Base-by-base conservation (phyloP, 495 filamentous ascomycete genomes). In the Penicillium roqueforti region DNA sequence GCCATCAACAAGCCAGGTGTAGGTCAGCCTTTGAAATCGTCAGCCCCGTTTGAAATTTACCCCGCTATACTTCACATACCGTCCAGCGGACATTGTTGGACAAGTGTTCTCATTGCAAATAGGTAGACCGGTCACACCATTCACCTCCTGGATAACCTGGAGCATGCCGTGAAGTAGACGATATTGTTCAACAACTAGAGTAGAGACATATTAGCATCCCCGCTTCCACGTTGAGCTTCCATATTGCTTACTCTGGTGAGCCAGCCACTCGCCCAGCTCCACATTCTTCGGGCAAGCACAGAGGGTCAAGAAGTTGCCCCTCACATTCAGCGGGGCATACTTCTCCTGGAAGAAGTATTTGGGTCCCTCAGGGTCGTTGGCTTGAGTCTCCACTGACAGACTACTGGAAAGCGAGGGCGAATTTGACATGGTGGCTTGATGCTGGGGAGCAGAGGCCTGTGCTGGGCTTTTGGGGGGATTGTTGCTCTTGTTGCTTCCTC, bases 231-330 rank as follows among this genome's bases (percentile, higher is more conserved):
- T 14, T 14, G 37, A 46, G 37, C 16, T 31, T 22, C 53, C 34
- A 34, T 3, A 20, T 40, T 20, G 63, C 77, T 71, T 76, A 95
- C 92, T 86, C 81, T 96, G 92, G 71, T 96, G 91, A 49, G 91
- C 91, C 55, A 95, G 74, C 92, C 92, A 97, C 65, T 97, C 92
- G 29, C 90, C 91, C 55, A 88, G 80, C 67, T 96, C 92, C 25
- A 96, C 87, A 47, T 89, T 86, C 68, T 88, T 88, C 8, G 92
- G 92, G 65, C 88, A 87, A 46, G 88, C 88, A 60, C 90, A 92
- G 39, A 97, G 72, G 19, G 92, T 96, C 87, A 95, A 89, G 68
- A 96, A 96, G 71, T 96, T 97, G 40, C 92, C 92, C 72, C 89
- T 95, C 56, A 96, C 92, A 53, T 95, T 92, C 56, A 95, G 80